A percentile compares a stretch with the other conserved stretches of the same genome.
Evolutionary conservation across 1,284 basidiomycete genomes (phyloP).

Genomic region (Pseudomicrostroma phylloplanum): DNA sequence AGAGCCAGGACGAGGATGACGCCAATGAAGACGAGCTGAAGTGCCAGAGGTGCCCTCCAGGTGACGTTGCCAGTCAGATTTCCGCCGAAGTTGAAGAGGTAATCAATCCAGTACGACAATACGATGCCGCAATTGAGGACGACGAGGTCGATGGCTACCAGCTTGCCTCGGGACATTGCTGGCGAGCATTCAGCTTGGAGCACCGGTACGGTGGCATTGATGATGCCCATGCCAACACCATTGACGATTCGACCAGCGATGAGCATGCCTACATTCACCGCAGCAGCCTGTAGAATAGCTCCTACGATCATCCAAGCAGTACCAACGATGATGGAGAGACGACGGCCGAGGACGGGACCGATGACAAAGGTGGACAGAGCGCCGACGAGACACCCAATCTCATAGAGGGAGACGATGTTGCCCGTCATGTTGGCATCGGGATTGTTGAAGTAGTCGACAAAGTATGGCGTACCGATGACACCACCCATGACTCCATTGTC

Average conservation of each 20-base stretch:
- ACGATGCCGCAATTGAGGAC: slow-evolving; percentile 11
- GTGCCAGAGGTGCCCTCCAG: slow-evolving; percentile 6
- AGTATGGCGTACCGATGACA: slow-evolving; percentile 14
- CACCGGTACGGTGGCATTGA: slow-evolving; percentile 9
- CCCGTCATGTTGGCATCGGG: slow-evolving; percentile 26
- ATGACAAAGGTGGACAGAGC: slow-evolving; percentile 10
- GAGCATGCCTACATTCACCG: neutral
- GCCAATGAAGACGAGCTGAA: slow-evolving; percentile 9
- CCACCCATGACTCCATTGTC: slow-evolving; percentile 9
- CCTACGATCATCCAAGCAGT: neutral
- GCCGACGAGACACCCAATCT: slow-evolving; percentile 11
- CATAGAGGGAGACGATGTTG: slow-evolving; percentile 20
- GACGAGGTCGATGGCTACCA: slow-evolving; percentile 5
- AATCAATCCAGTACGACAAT: slow-evolving; percentile 9
- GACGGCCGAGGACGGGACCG: slow-evolving; percentile 1
- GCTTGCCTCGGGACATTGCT: slow-evolving; percentile 5
- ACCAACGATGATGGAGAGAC: slow-evolving; percentile 6
- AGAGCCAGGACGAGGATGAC: neutral
- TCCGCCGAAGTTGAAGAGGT: slow-evolving; percentile 8
- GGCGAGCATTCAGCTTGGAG: slow-evolving; percentile 6
- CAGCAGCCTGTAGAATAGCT: neutral
- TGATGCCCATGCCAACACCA: slow-evolving; percentile 1
- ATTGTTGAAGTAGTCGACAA: slow-evolving; percentile 26
- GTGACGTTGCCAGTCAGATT: neutral
- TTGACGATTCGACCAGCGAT: neutral